Evolutionary conservation across 2,329 filamentous ascomycete species (phyloP), one percentile per base, ranked within the genome.

Genomic region (Phialocephala subalpina): DNA sequence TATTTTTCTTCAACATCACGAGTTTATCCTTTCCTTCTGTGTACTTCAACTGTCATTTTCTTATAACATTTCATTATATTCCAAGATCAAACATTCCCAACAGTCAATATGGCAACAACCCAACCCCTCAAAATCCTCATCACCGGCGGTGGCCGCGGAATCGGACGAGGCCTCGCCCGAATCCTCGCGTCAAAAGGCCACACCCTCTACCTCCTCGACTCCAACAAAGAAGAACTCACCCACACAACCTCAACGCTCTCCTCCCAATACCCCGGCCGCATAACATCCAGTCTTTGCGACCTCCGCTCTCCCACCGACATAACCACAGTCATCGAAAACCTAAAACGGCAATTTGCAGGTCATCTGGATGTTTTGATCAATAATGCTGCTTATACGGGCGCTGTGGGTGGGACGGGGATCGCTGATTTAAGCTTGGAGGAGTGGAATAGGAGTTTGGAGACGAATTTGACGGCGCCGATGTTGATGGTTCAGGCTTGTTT

Each of bases 141-240:
- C 29, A 57, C 55, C 12, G 55, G 55, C 33, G 29, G 53, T 11
- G 53, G 27, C 11, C 53, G 53, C 2, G 53, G 53, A 3, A 57
- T 57, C 2, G 53, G 53, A 2, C 53, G 53, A 5, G 53, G 53
- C n/a, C 20, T 57, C 18, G 53, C 53, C n/a, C 53, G 52, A 18
- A 29, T 55, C 14, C 52, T 55, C 52, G 53, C 53, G n/a, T 57
- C 53, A 20, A 57, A 57, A 57, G 33, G 33, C 55, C 29, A 57
- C 35, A 57, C 16, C 8, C 11, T 57, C 33, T 38, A 57, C 55
- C 20, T 57, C 18, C 55, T 57, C 18, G 33, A 38, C 35, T 20
- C 11, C 55, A 38, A 57, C 35, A 27, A 3, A 12, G 16, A n/a
- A 22, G 55, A 57, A 25, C 25, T 57, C 18, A 2, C 29, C 4